Base-by-base conservation (phyloP, 148 eudicot species). In the Rhododendron mucronatum region DNA sequence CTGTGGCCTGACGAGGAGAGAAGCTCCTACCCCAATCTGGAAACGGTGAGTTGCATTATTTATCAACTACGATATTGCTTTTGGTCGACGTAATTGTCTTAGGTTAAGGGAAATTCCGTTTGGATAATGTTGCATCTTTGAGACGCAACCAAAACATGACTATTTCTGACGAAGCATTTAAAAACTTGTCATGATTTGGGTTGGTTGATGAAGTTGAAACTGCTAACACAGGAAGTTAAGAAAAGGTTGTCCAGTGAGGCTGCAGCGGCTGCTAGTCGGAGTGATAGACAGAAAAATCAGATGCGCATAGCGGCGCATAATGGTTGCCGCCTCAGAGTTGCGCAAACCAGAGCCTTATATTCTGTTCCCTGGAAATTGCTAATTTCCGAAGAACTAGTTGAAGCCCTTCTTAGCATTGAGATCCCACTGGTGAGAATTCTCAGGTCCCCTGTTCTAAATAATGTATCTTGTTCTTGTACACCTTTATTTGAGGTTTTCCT, bases 1-100 rank as follows among this genome's bases (percentile, higher is more conserved):
- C 95, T 97, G 89, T 97, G 98, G 95, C 99, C 99, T 80, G 99
- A 97, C 86, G 99, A 97, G 88, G 98, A 93, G 90, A 91, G 90
- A 88, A 95, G 94, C 89, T 95, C 99, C 55, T 91, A 87, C 84
- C 96, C 99, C 53, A 95, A 93, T 92, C 84, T 97, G 73, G 99
- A 97, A 85, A 97, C 93, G 98, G 99, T 95, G 93, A 53, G 86
- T 26, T 41, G 51, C 53, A 51, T 78, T 23, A 28, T 50, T 37
- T 82, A 39, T 86, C 10, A 39, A 61, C 48, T 82, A 55, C 10
- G 26, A 28, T 13, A 59, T 73, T 11, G 83, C 76, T 79, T 21
- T 84, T 51, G 39, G 39, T 45, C 67, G 20, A 45, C 69, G 23
- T 35, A 67, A 74, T 45, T 53, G 84, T 35, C 18, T 30, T 55